These are phyloP conservation scores for Diaporthe nobilis DNA, from an alignment of 2,329 filamentous ascomycete species.

Conservation along the genomic window DNA sequence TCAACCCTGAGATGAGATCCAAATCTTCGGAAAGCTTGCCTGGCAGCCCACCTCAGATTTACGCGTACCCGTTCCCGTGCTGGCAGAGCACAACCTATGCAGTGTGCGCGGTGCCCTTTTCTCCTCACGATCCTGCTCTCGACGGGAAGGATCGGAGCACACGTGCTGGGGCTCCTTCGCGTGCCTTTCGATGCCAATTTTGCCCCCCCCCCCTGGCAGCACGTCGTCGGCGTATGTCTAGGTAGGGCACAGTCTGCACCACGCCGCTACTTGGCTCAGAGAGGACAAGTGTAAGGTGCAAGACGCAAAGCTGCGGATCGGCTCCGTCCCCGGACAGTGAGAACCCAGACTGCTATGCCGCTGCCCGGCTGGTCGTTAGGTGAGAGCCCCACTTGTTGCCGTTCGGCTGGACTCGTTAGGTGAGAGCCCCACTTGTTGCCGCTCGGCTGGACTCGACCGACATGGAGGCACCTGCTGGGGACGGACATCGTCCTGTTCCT, in stretches of 20 bases:
- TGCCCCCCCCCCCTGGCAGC: not conserved
- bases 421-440: too few species aligned
- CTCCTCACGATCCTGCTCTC: constrained; percentile 7
- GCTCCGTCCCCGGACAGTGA: constrained; percentile 6
- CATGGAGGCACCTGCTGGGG: not conserved
- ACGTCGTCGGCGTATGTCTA: not conserved
- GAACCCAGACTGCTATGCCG: not conserved
- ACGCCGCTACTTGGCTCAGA: not conserved
- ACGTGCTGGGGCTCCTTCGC: constrained; percentile 29
- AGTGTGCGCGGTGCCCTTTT: constrained; percentile 13
- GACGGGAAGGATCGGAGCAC: constrained; percentile 11
- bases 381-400: not conserved
- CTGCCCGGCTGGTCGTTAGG: not conserved
- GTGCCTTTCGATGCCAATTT: not conserved
- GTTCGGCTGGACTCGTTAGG: not conserved
- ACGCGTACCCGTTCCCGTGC: not conserved
- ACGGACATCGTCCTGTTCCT: constrained; percentile 9
- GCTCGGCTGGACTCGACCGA: not conserved
- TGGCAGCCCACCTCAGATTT: not conserved
- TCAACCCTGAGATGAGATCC: not conserved
- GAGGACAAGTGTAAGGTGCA: not conserved
- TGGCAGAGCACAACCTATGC: not conserved
- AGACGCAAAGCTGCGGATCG: constrained; percentile 13
- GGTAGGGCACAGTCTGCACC: constrained; percentile 15
- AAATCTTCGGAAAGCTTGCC: not conserved